Conservation (phyloP, 352 stramenopile genomes). For the Globisporangium paddicum region DNA sequence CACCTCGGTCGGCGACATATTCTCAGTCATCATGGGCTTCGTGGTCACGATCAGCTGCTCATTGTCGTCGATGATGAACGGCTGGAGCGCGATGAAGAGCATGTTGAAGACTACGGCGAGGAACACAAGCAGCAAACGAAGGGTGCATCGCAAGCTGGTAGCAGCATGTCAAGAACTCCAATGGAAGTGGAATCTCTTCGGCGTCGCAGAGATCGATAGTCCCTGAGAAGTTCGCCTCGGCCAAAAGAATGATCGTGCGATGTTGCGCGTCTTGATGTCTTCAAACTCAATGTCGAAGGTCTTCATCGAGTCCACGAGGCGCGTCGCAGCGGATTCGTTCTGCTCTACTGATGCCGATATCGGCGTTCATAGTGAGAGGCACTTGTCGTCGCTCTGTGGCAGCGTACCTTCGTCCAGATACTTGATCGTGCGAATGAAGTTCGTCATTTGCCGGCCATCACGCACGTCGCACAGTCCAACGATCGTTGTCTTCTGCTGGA, state of each 20-base stretch:
- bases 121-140: slow-evolving; percentile 70
- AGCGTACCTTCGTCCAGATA: slow-evolving; percentile 48
- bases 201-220: slow-evolving; percentile 41
- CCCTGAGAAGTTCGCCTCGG: slow-evolving; percentile 36
- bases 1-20: slow-evolving; percentile 55
- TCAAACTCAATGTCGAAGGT: slow-evolving; percentile 80
- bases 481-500: slow-evolving; percentile 19
- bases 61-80: slow-evolving; percentile 46
- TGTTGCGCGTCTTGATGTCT: slow-evolving; percentile 36
- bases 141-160: slow-evolving; percentile 67
- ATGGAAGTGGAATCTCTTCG: slow-evolving; percentile 45
- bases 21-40: slow-evolving; percentile 36
- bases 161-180: slow-evolving; percentile 43
- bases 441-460: slow-evolving; percentile 67
- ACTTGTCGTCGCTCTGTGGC: slow-evolving; percentile 13
- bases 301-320: slow-evolving; percentile 18
- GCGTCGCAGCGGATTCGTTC: slow-evolving; percentile 9
- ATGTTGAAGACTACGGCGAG: slow-evolving; percentile 59
- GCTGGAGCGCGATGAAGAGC: slow-evolving; percentile 57
- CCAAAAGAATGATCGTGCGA: slow-evolving; percentile 59
- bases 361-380: slow-evolving; percentile 13
- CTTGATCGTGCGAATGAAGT: slow-evolving; percentile 82
- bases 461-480: slow-evolving; percentile 51
- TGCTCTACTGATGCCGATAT: background rate
- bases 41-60: slow-evolving; percentile 28